Conservation (phyloP, 148 eudicot species). For the Bassia scoparia region DNA sequence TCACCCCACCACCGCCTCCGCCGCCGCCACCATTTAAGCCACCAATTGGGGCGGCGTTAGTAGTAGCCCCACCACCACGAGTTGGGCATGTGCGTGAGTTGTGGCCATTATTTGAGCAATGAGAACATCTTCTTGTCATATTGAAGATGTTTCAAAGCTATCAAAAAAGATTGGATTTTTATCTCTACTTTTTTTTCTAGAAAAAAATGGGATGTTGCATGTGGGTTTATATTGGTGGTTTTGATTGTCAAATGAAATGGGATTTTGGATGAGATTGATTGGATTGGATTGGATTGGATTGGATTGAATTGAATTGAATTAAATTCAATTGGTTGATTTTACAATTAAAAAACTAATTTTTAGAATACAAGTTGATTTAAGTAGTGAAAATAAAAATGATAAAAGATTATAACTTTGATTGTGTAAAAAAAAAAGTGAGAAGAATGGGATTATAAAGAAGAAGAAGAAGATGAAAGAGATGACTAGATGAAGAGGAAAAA, state of each 20-base stretch:
- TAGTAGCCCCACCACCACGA: conserved; percentile 23
- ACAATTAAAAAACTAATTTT: background rate
- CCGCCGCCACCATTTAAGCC: conserved; percentile 20
- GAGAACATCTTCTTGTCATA: conserved; percentile 86
- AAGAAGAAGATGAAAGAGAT: background rate
- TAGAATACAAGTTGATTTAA: background rate
- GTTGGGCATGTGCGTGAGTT: conserved; percentile 77
- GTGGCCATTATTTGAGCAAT: conserved; percentile 80
- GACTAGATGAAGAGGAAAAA: background rate
- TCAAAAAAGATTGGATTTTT: background rate
- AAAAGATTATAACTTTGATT: background rate
- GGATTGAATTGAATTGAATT: conserved; percentile 4
- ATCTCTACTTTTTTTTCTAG: background rate
- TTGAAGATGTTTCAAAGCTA: background rate
- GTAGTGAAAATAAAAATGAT: background rate
- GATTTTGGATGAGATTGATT: background rate
- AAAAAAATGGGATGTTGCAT: conserved; percentile 7
- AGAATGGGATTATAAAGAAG: background rate
- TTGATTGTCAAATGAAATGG: no score
- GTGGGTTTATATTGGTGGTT: background rate
- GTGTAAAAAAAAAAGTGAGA: background rate
- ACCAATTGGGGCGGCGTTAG: background rate
- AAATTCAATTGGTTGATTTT: background rate
- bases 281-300: background rate
- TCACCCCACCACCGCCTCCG: conserved; percentile 53